Percentiles rank a stretch among this genome's conserved stretches.
phyloP scores from a whole-genome alignment of 2,329 filamentous ascomycete genomes.

The Stagonosporopsis chrysanthemi region DNA sequence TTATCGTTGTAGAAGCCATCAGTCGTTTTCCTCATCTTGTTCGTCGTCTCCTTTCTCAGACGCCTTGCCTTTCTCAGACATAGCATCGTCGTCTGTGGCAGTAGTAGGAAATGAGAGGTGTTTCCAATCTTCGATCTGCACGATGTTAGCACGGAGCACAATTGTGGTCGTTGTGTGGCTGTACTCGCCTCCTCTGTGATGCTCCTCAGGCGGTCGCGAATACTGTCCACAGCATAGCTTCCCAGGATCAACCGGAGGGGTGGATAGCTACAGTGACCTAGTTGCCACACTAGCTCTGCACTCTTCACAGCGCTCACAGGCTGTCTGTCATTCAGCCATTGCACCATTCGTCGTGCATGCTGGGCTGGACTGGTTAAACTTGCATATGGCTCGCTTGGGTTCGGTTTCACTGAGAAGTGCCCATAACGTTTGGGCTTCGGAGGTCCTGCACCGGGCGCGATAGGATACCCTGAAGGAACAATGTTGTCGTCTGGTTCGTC shows the following conservation, averaged over 20 bases:
- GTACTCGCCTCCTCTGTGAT: constrained; percentile 83
- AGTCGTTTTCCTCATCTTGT: constrained; percentile 29
- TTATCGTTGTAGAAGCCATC: neutral
- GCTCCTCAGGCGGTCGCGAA: constrained; percentile 84
- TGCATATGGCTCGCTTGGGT: constrained; percentile 78
- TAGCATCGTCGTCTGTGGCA: constrained; percentile 31
- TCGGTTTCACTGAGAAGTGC: constrained; percentile 88
- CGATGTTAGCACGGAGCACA: neutral
- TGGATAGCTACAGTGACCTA: constrained; percentile 94
- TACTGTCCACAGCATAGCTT: constrained; percentile 94
- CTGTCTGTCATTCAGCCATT: constrained; percentile 92
- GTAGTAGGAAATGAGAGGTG: constrained; percentile 34
- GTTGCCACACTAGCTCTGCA: constrained; percentile 89
- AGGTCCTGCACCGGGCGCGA: constrained; percentile 41
- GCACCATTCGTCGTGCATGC: constrained; percentile 88
- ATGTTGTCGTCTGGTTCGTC: constrained; percentile 73
- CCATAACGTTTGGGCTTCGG: constrained; percentile 77
- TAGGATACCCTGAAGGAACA: constrained; percentile 26
- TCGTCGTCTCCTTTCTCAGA: constrained; percentile 29
- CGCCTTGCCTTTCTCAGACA: constrained; percentile 29
- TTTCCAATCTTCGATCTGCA: constrained; percentile 39
- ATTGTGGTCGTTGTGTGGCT: neutral
- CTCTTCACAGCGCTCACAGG: constrained; percentile 93
- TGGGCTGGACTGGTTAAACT: constrained; percentile 80
- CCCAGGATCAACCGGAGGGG: constrained; percentile 86